Evolutionary conservation across 768 basidiomycete species (phyloP), one percentile per base, ranked within the genome.

Genomic region (Kwoniella heveanensis): DNA sequence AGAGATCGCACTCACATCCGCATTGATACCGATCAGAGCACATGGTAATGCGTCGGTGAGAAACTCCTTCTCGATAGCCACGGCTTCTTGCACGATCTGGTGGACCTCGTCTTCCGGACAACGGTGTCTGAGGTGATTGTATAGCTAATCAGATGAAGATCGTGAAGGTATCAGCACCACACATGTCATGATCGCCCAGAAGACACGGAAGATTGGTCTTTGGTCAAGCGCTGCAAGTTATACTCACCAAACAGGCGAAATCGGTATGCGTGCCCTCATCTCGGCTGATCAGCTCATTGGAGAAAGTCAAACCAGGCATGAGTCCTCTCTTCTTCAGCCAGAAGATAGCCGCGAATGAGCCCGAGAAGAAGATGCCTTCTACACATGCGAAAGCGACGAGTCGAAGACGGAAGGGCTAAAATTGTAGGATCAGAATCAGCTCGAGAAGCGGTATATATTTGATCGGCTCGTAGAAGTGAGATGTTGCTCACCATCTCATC

Each of bases 351-450:
- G 78, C 79, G 63, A 80, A 80, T 12, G 76, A 77, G 19, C 79
- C 79, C 21, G 77, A 78, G 60, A 80, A 80, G 73, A 80, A 80
- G 65, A 80, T 80, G 22, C 79, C 79, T 62, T 80, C 79, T 36
- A 80, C 79, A 49, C 76, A 77, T 8, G 77, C 77, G 54, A 80
- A 80, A 3, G 77, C 79, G 44, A 80, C 72, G 19, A 80, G 67
- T 36, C 62, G 62, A 1, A 57, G 37, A 2, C 62, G 62, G 36
- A 64, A 64, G 17, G 62, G 62, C 62, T 64, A 44, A 5, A 37
- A 13, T 25, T 48, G 37, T 5, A n/a, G n/a, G n/a, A n/a, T n/a
- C n/a, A n/a, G n/a, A n/a, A n/a, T n/a, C n/a, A n/a, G n/a, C n/a
- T n/a, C n/a, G n/a, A n/a, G n/a, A n/a, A n/a, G n/a, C n/a, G n/a